Percentiles rank a stretch among this genome's conserved stretches.
Evolutionary conservation across 2,329 filamentous ascomycete species (phyloP).

Genomic region (Ambrosiella xylebori): DNA sequence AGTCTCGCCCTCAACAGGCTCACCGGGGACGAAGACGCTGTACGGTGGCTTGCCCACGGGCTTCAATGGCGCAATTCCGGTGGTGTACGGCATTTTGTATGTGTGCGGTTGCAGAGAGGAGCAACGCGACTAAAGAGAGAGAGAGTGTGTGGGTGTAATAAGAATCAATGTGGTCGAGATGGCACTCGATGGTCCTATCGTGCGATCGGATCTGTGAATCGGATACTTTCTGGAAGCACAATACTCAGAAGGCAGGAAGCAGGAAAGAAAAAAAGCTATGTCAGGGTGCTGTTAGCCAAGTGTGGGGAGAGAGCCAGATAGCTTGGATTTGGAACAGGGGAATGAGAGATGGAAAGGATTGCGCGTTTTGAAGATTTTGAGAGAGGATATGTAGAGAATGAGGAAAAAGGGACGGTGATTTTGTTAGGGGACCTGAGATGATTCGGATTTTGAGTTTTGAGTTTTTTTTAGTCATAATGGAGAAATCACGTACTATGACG

Average conservation of each 20-base stretch:
- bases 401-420: neutral
- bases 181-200: neutral
- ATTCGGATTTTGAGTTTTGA: too few species aligned
- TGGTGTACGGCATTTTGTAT: slow-evolving; percentile 23
- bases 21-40: slow-evolving; percentile 54
- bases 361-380: neutral
- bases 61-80: slow-evolving; percentile 33
- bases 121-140: neutral
- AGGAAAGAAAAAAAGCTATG: neutral
- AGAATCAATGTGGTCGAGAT: neutral
- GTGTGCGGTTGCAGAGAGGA: neutral
- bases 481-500: neutral
- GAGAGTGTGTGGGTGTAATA: neutral
- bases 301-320: neutral
- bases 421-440: neutral
- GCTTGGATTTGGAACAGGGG: neutral
- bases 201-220: neutral
- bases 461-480: too few species aligned
- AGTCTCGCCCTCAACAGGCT: slow-evolving; percentile 60
- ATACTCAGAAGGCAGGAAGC: neutral
- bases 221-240: neutral
- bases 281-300: neutral
- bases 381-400: neutral
- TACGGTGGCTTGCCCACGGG: slow-evolving; percentile 55
- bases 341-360: neutral